Evolutionary conservation across 2,329 filamentous ascomycete species (phyloP), one percentile per base, ranked within the genome.

Genomic region (Chalaropsis ovoidea): DNA sequence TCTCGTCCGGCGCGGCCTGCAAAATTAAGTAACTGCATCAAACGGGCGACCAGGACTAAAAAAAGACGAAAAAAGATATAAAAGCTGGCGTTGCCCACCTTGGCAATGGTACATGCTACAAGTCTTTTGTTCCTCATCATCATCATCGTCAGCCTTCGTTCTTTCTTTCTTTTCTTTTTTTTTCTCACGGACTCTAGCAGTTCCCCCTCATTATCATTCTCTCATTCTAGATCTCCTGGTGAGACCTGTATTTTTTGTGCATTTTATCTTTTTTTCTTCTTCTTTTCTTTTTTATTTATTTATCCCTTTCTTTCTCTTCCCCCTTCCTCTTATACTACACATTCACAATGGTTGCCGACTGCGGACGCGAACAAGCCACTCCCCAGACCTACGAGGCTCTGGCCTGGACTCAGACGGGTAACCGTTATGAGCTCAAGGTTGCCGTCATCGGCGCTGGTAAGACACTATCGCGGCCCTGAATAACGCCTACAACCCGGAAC

Each of bases 401-500:
- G 62, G 45, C 49, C 4, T 61, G 45, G 42, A 63, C n/a, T 6
- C 22, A 35, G 61, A 7, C 45, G 6, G 35, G 13, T 15, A 35
- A 62, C 45, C 67, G 62, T 35, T 65, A 65, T 35, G 73, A 76
- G 54, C 67, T 76, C 64, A 75, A 76, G 65, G 78, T 84, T 71
- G 79, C 77, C 71, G 77, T 83, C 69, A 73, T 82, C 68, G 81
- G 81, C 69, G 80, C 80, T 31, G 81, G 79, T 79, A 74, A 54
- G 63, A 45, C 13, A 58, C 1, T n/a, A n/a, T n/a, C 6, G 22
- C 17, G 19, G 4, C 43, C 43, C 43, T 10, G 0, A 11, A 19
- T 27, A 56, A 39, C 17, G 43, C 54, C 17, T 3, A 13, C 10
- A 27, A n/a, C 3, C 27, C 39, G 17, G 58, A 15, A 39, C 35